A percentile compares a stretch with the other conserved stretches of the same genome.
phyloP scores from a whole-genome alignment of 1,139 yeast genomes.

The Arxiozyma heterogenica region DNA sequence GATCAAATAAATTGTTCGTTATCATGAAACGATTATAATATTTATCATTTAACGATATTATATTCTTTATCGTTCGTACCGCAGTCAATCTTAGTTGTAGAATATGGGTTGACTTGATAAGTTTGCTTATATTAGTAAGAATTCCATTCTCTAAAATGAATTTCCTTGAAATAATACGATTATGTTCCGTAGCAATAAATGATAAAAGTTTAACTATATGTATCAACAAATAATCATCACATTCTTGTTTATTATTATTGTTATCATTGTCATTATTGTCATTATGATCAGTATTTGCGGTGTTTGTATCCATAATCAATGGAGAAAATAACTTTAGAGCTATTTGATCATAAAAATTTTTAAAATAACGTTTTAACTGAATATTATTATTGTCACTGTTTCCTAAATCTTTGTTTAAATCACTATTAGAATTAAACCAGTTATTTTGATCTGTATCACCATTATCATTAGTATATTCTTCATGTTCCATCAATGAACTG shows the following conservation, averaged over 20 bases:
- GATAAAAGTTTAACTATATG: conserved; percentile 61
- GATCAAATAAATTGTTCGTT: conserved; percentile 43
- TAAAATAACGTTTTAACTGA: conserved; percentile 45
- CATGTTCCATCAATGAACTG: conserved; percentile 8
- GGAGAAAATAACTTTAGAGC: conserved; percentile 53
- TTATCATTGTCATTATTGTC: too few species aligned
- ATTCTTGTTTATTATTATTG: conserved; percentile 7
- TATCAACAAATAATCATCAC: conserved; percentile 43
- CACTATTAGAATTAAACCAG: neutral
- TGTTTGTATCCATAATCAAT: conserved; percentile 28
- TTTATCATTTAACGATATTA: conserved; percentile 53
- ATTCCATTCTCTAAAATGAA: conserved; percentile 53
- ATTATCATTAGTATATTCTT: neutral
- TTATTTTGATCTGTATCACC: neutral
- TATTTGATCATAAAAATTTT: conserved; percentile 51
- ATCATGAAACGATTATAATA: conserved; percentile 50
- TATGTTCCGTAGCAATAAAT: conserved; percentile 60
- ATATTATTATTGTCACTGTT: conserved; percentile 6
- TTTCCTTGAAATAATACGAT: conserved; percentile 43
- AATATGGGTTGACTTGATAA: conserved; percentile 35
- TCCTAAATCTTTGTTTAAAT: neutral
- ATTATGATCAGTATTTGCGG: conserved; percentile 9
- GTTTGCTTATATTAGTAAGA: conserved; percentile 43
- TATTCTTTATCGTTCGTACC: conserved; percentile 51
- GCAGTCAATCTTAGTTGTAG: conserved; percentile 57